Evolutionary conservation across 495 filamentous ascomycete species (phyloP).

Genomic region (Talaromyces stipitatus): DNA sequence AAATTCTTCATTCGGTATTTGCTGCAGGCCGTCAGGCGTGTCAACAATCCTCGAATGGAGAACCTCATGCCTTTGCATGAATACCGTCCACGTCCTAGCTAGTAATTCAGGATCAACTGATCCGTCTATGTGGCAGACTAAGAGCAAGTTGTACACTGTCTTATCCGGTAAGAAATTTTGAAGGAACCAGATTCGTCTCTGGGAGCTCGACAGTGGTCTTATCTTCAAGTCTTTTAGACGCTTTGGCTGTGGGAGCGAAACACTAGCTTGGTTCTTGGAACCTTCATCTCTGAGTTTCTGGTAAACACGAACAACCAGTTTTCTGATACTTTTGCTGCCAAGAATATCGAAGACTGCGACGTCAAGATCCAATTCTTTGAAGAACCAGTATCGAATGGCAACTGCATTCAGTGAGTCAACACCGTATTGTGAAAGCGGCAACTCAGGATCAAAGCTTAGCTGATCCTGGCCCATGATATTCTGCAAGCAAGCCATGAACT

Average conservation of each 20-base stretch:
- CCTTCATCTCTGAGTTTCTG: slow-evolving; percentile 6
- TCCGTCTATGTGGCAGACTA: slow-evolving; percentile 17
- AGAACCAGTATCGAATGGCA: slow-evolving; percentile 29
- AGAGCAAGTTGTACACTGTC: slow-evolving; percentile 26
- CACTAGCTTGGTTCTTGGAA: background rate
- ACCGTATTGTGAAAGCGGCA: slow-evolving; percentile 12
- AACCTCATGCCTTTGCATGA: slow-evolving; percentile 7
- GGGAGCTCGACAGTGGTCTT: slow-evolving; percentile 20
- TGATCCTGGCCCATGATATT: slow-evolving; percentile 3
- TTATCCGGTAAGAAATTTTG: slow-evolving; percentile 23
- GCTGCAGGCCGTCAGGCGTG: background rate
- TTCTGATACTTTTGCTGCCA: slow-evolving; percentile 12
- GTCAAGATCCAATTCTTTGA: slow-evolving; percentile 28
- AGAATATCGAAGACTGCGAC: slow-evolving; percentile 33
- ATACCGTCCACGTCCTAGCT: slow-evolving; percentile 1
- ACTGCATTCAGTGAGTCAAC: slow-evolving; percentile 31
- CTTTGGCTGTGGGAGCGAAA: slow-evolving; percentile 6
- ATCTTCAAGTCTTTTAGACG: slow-evolving; percentile 8
- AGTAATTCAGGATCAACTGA: slow-evolving; percentile 9
- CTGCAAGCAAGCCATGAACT: slow-evolving; percentile 13
- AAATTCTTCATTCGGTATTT: background rate
- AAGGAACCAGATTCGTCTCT: slow-evolving; percentile 19
- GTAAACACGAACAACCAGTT: slow-evolving; percentile 11
- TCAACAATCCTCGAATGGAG: slow-evolving; percentile 8
- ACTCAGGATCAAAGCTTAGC: slow-evolving; percentile 8